Base-by-base conservation (phyloP, 1,284 basidiomycete species). In the Puccinia brachypodii region DNA sequence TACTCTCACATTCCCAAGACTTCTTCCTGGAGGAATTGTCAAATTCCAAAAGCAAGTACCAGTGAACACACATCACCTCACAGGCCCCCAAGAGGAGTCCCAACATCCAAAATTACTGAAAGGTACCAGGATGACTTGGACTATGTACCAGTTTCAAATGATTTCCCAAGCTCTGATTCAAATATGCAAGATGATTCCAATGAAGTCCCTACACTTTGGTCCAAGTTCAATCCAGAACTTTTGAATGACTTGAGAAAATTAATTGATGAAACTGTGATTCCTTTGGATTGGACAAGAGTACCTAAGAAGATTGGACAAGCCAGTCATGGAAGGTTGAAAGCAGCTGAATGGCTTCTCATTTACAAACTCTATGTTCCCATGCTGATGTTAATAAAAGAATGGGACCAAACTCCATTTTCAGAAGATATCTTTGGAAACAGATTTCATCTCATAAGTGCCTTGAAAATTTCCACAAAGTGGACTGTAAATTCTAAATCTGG, bases 291-390 rank as follows among this genome's bases (percentile, higher is more conserved):
- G 40, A 77, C 75, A 22, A 36, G 47, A 28, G 40, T 77, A 2
- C 60, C 58, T 9, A 36, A 40, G 2, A 47, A 64, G 2, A 64
- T 76, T 6, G 74, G 38, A 2, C 19, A 38, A 13, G 13, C 31
- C 16, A 16, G n/a, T 33, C 62, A 53, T 64, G 75, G 75, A 42
- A 76, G 53, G 28, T 53, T 66, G 36, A 77, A 77, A n/a, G 75
- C 62, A 50, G 36, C 75, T 3, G 42, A 77, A 60, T 77, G 75
- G 75, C n/a, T 77, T 0, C 7, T 36, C 4, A 14, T 77, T 13
- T 77, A 66, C 62, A 77, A 62, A 6, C 56, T 66, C 1, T 66
- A 77, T 36, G 62, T 76, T 28, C 36, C 58, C 0, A 38, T 76
- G 14, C 42, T 71, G 44, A 47, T 71, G 40, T 25, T 71, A 31